A percentile compares a stretch with the other conserved stretches of the same genome.
Evolutionary conservation across 495 filamentous ascomycete species (phyloP).

Genomic region (Rhypophila decipiens): DNA sequence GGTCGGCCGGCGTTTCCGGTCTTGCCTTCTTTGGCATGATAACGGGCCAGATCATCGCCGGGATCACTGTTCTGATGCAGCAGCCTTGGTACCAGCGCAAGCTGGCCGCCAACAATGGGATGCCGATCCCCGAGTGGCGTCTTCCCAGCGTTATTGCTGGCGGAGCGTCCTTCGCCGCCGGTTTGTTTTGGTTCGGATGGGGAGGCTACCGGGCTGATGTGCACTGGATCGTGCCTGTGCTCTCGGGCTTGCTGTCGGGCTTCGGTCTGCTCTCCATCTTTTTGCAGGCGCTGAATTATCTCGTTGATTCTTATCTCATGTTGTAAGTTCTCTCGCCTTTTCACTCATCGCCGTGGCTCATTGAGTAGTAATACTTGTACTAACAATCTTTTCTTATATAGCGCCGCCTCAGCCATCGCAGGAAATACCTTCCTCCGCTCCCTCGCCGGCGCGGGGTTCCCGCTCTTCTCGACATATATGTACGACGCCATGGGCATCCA

Average conservation of each 20-base stretch:
- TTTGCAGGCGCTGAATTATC: constrained; percentile 77
- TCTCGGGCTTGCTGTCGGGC: constrained; percentile 56
- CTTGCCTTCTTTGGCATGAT: constrained; percentile 81
- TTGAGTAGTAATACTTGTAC: neutral
- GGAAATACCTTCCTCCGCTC: constrained; percentile 86
- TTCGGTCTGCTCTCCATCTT: constrained; percentile 72
- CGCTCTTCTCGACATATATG: constrained; percentile 77
- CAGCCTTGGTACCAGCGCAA: constrained; percentile 65
- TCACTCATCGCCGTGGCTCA: too few species aligned
- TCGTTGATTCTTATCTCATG: constrained; percentile 84
- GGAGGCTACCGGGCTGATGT: constrained; percentile 55
- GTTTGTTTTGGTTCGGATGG: constrained; percentile 90
- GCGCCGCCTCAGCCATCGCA: constrained; percentile 79
- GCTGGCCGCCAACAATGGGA: constrained; percentile 61
- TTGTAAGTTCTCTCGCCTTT: too few species aligned
- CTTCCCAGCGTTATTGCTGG: constrained; percentile 73
- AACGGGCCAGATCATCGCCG: constrained; percentile 62
- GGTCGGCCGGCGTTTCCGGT: constrained; percentile 61
- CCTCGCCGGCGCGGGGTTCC: constrained; percentile 69
- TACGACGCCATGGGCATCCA: constrained; percentile 70
- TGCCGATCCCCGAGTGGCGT: constrained; percentile 82
- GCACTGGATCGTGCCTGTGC: constrained; percentile 78
- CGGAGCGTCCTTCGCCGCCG: constrained; percentile 63
- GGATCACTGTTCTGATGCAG: constrained; percentile 54
- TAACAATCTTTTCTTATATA: constrained; percentile 19